phyloP scores from a whole-genome alignment of 768 basidiomycete genomes.

The Scleroderma citrinum region DNA sequence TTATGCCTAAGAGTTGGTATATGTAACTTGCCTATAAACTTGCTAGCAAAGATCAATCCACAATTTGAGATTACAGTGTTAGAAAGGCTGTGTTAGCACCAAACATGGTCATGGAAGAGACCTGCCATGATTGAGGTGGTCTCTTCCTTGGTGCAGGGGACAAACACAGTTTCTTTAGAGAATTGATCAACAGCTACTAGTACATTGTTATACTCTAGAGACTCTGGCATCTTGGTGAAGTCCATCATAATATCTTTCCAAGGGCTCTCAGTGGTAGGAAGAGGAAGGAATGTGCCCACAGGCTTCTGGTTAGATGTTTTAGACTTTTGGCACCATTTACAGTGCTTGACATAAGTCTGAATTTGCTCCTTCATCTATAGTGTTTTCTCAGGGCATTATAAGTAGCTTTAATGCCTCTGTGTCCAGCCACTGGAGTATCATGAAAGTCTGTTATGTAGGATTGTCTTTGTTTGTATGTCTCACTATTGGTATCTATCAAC shows the following conservation, averaged over 20 bases:
- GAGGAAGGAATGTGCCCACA: conserved; percentile 26
- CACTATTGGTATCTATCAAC: neutral
- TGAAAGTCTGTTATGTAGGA: neutral
- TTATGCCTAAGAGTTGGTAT: conserved; percentile 27
- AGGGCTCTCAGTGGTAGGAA: conserved; percentile 15
- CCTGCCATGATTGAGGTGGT: conserved; percentile 27
- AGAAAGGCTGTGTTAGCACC: conserved; percentile 28
- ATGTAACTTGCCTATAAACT: conserved; percentile 27
- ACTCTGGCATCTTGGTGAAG: conserved; percentile 31
- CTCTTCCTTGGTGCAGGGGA: conserved; percentile 28
- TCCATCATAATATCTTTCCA: conserved; percentile 32
- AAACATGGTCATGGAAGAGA: conserved; percentile 33
- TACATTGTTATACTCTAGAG: conserved; percentile 29
- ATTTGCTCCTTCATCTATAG: neutral
- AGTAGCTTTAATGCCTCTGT: neutral
- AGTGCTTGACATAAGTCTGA: neutral
- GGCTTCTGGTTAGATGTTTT: neutral
- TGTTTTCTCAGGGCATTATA: neutral
- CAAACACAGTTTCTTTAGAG: conserved; percentile 38
- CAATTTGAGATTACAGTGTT: neutral
- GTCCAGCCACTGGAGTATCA: neutral
- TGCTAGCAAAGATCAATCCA: conserved; percentile 17
- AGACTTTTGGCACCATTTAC: neutral
- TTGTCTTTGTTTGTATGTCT: neutral
- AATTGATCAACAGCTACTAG: conserved; percentile 34